Evolutionary conservation across 768 basidiomycete genomes (phyloP).

Genomic region (Asterophora lycoperdoides): DNA sequence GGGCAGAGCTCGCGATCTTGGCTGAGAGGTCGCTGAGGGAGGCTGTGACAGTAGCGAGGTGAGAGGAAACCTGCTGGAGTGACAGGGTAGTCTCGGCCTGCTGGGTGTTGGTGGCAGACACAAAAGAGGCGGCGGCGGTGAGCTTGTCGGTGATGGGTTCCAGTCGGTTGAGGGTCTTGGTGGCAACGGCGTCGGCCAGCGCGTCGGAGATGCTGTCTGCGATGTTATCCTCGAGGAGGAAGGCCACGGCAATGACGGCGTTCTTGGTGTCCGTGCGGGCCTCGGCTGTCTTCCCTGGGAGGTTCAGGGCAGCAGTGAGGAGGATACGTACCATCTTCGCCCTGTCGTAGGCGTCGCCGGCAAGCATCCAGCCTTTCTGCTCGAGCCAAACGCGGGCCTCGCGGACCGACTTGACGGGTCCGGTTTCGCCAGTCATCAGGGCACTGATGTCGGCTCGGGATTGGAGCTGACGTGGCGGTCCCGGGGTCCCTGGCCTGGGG

Average conservation of each 20-base stretch:
- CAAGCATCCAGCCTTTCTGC: conserved; percentile 2
- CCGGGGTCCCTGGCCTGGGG: conserved; percentile 13
- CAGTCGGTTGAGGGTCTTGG: neutral
- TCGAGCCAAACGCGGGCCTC: neutral
- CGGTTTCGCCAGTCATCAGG: neutral
- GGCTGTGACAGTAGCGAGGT: neutral
- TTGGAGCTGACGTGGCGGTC: neutral
- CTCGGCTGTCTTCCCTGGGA: neutral
- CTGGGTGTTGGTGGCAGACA: neutral
- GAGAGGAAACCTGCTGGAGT: neutral
- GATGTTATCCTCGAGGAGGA: conserved; percentile 4
- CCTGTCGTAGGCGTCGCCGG: neutral
- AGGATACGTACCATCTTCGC: conserved; percentile 7
- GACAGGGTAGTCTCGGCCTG: conserved; percentile 3
- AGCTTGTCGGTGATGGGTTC: neutral
- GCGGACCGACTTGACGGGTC: neutral
- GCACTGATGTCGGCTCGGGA: neutral
- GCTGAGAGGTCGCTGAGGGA: neutral
- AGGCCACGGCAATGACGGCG: neutral
- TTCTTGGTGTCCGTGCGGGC: neutral
- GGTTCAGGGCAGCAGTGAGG: neutral
- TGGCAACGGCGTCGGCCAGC: neutral
- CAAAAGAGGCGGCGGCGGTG: neutral
- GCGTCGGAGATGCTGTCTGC: neutral
- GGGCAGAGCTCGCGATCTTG: neutral